These are phyloP conservation scores for Ramularia endophylla DNA, from an alignment of 2,329 filamentous ascomycete genomes.

Conservation along the genomic window DNA sequence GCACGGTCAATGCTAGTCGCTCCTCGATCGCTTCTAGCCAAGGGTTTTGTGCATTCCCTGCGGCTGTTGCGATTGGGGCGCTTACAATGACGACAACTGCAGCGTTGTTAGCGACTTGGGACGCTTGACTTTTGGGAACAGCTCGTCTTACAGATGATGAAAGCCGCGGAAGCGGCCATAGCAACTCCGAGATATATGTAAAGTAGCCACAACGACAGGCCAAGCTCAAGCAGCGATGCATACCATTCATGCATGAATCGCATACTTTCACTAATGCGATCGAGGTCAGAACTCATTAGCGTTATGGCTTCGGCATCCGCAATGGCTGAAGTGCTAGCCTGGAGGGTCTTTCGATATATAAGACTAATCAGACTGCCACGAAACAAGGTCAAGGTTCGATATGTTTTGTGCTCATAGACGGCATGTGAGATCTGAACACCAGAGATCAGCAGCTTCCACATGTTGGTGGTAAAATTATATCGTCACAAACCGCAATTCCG, in stretches of 20 bases:
- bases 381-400: neutral
- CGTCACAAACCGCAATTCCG: neutral
- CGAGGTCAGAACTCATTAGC: neutral
- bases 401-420: neutral
- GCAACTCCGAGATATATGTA: neutral
- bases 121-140: too few relatives aligned
- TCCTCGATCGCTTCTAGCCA: slow-evolving; percentile 43
- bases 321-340: neutral
- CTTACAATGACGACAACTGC: neutral
- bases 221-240: neutral
- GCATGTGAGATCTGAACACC: neutral
- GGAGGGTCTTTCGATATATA: neutral
- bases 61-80: neutral
- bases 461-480: too few relatives aligned
- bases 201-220: neutral
- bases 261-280: neutral
- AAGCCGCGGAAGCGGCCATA: neutral
- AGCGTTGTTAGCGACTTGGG: too few relatives aligned
- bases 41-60: slow-evolving; percentile 26
- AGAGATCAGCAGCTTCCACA: too few relatives aligned
- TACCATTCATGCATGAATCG: neutral
- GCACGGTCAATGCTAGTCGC: slow-evolving; percentile 38
- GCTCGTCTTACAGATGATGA: neutral
- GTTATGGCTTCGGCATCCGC: neutral
- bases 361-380: neutral